These are phyloP conservation scores for Leccinum subrobustum DNA, from an alignment of 1,284 basidiomycete species.

Conservation along the genomic window DNA sequence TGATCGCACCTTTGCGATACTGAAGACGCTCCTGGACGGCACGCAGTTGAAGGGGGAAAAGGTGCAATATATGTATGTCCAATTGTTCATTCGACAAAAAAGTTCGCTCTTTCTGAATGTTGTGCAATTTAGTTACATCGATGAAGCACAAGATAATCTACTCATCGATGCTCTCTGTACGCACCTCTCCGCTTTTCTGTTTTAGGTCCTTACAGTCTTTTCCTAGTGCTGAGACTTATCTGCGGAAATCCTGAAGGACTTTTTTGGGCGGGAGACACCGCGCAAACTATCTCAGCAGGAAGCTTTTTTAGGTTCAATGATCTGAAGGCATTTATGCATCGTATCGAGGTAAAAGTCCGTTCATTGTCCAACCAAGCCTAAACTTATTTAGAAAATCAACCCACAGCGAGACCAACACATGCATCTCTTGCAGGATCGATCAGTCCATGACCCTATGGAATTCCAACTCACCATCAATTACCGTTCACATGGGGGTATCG, in stretches of 20 bases:
- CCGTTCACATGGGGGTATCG: constrained; percentile 69
- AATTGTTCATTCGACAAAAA: neutral
- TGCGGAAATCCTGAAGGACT: constrained; percentile 65
- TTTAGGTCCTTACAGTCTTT: neutral
- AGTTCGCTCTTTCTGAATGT: neutral
- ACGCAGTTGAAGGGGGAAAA: constrained; percentile 39
- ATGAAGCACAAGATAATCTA: constrained; percentile 62
- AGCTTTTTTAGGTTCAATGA: constrained; percentile 74
- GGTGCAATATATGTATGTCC: constrained; percentile 57
- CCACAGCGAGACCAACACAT: constrained; percentile 22
- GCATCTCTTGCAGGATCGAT: constrained; percentile 12
- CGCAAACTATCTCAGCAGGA: constrained; percentile 72
- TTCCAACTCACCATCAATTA: constrained; percentile 70
- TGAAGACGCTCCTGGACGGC: constrained; percentile 37
- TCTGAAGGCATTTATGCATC: constrained; percentile 62
- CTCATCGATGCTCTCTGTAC: constrained; percentile 11
- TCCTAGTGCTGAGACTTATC: constrained; percentile 55
- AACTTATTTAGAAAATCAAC: neutral
- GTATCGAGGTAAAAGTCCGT: constrained; percentile 46
- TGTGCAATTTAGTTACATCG: constrained; percentile 52
- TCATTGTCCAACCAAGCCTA: neutral
- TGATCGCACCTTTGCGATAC: constrained; percentile 61
- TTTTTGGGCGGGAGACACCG: constrained; percentile 80
- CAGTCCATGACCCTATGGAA: constrained; percentile 38
- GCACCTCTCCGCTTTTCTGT: neutral